Conservation (phyloP, 768 basidiomycete species). For the Boletus reticulatus region DNA sequence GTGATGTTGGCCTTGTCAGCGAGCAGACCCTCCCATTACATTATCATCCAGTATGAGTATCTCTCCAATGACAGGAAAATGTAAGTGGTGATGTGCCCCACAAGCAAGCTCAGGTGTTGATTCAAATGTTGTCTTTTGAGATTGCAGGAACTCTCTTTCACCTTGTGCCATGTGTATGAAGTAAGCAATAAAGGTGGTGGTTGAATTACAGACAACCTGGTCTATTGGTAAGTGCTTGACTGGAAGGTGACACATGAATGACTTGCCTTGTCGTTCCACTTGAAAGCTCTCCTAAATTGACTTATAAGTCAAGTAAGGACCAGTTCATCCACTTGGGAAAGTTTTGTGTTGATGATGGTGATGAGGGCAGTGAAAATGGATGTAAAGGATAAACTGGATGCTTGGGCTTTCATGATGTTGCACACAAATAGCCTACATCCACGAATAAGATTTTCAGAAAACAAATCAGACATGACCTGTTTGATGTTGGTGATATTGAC, state of each 20-base stretch:
- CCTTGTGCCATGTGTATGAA: constrained; percentile 65
- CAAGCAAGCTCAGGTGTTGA: not conserved
- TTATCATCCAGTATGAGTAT: constrained; percentile 44
- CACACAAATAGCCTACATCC: constrained; percentile 91
- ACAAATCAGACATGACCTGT: constrained; percentile 85
- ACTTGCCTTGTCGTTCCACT: constrained; percentile 94
- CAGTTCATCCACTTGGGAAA: constrained; percentile 94
- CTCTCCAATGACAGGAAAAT: constrained; percentile 23
- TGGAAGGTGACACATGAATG: not conserved
- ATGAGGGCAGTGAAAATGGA: constrained; percentile 95
- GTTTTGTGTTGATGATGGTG: constrained; percentile 93
- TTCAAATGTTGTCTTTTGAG: constrained; percentile 52
- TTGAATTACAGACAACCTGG: constrained; percentile 90
- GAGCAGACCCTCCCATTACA: constrained; percentile 56
- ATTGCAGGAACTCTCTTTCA: constrained; percentile 47
- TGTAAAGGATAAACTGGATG: constrained; percentile 95
- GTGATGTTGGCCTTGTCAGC: constrained; percentile 34
- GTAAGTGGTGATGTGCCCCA: constrained; percentile 20
- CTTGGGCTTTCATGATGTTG: constrained; percentile 97
- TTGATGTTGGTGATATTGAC: constrained; percentile 98
- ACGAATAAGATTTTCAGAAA: constrained; percentile 90
- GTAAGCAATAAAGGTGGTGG: constrained; percentile 88
- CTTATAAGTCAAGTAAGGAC: constrained; percentile 86
- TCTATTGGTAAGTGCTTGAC: not conserved
- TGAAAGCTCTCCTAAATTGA: constrained; percentile 93